Base-by-base conservation (phyloP, 192 early-diverging fungal genomes). In the Lunasporangiospora selenospora region DNA sequence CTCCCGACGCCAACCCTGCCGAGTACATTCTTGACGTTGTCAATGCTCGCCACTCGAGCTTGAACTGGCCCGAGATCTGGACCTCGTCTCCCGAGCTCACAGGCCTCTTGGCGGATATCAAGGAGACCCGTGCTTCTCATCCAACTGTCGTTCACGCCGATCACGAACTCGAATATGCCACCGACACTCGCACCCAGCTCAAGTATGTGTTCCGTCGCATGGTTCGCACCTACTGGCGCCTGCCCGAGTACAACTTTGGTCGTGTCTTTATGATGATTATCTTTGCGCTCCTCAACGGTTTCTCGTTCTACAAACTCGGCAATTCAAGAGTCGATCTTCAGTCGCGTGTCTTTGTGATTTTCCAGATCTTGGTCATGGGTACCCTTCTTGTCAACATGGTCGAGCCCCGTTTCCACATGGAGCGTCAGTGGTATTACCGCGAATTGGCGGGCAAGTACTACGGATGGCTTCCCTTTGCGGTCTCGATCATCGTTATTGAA, bases 21-120 rank as follows among this genome's bases (percentile, higher is more conserved):
- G 93, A 95, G 75, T 95, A 93, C 71, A 92, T 93, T 38, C 65
- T 95, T 37, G 89, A 95, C 57, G 88, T 87, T 41, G 89, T 94
- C 49, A 90, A 90, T 53, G 87, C 87, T 48, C 82, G 85, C 37
- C 75, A 73, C 19, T 62, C 67, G 10, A 45, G 45, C 0, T 73
- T 83, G 26, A 86, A 91, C 54, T 95, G 93, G 93, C 75, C 88
- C 43, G 83, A 89, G 19, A 53, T 85, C 12, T 95, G 93, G 93
- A 66, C 67, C 26, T 57, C 79, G 21, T 91, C 89, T 4, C 46
- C 67, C 1, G 83, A 91, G 62, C 59, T 63, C 33, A 40, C 56
- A 3, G 33, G 39, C 0, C 73, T 83, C n/a, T 30, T 77, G 18
- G 39, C 60, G n/a, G 85, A 85, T 39, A 77, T 95, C 24, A 67